Evolutionary conservation across 75 land plant genomes (phyloP), one percentile per base, ranked within the genome.

Genomic region (Pinus albicaulis): DNA sequence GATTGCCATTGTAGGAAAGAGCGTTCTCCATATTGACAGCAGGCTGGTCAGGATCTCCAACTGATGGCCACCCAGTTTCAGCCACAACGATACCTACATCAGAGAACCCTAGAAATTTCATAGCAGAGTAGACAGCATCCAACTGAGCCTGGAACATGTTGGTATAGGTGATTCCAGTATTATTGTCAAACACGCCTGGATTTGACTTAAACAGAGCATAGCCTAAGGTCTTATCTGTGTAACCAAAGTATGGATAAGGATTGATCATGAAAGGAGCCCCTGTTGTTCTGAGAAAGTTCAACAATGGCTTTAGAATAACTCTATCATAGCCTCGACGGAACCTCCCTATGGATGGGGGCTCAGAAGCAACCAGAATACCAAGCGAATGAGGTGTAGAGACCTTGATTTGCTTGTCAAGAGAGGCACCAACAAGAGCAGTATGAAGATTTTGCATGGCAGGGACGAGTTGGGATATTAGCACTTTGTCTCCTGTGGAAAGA

Each of bases 341-440:
- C 12, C 73, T 44, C 0, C 92, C 94, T 3, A 82, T 34, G 34
- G 95, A 92, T 20, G 53, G 95, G 95, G 90, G 95, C 52, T 72
- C 77, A 5, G 93, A 85, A 28, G 83, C 36, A 22, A 80, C 61
- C 22, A 95, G 77, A 25, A 91, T 83, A 55, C 87, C 89, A 22
- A 93, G 77, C 0, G 94, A 84, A 73, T 93, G 96, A 0, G 96
- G 86, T 0, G 91, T 85, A 3, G 96, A 74, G 71, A 95, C 89
- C 72, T 89, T 73, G 75, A 85, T 68, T 53, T 59, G 56, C 8
- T 55, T 16, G 22, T 65, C 68, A 4, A 89, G 75, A 3, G 74
- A 59, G 26, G 76, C 69, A 0, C n/a, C 57, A 22, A 52, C 78
- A 24, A 87, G 68, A 10, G 89, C 81, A 16, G 82, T 76, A 77